phyloP scores from a whole-genome alignment of 75 land plant genomes.

The Pseudotsuga menziesii region DNA sequence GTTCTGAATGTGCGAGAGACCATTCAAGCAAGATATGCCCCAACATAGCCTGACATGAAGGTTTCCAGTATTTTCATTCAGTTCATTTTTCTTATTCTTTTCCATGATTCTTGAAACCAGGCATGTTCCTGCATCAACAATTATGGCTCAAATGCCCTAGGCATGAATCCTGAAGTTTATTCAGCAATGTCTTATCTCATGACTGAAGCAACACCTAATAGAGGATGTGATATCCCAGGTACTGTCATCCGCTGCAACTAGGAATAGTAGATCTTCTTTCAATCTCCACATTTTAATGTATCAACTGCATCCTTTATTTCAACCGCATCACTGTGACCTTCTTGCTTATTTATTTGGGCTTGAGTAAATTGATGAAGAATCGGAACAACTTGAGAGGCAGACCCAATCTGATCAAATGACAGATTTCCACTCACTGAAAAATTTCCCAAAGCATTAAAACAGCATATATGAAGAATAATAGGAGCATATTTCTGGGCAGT shows the following conservation, averaged over 20 bases:
- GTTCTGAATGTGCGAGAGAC: too few species aligned
- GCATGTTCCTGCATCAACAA: conserved; percentile 75
- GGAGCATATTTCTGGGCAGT: conserved; percentile 58
- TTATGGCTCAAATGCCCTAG: conserved; percentile 65
- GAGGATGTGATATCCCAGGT: conserved; percentile 56
- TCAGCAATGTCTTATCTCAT: conserved; percentile 68
- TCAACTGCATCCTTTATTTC: conserved; percentile 16
- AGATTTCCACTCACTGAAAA: conserved; percentile 35
- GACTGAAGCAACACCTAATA: conserved; percentile 85
- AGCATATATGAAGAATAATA: conserved; percentile 64
- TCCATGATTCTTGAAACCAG: conserved; percentile 21
- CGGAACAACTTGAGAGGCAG: conserved; percentile 52
- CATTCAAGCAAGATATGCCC: too few species aligned
- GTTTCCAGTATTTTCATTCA: background rate
- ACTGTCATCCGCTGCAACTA: conserved; percentile 73
- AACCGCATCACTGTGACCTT: conserved; percentile 15
- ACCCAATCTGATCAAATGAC: conserved; percentile 47
- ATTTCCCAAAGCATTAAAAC: conserved; percentile 69
- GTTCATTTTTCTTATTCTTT: background rate
- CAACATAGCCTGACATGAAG: too few species aligned
- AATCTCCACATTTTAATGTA: conserved; percentile 21
- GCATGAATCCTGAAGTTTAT: conserved; percentile 80
- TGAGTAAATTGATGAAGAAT: conserved; percentile 54
- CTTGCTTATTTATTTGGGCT: conserved; percentile 33
- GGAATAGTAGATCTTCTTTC: conserved; percentile 40